phyloP scores from a whole-genome alignment of 352 stramenopile genomes.

The Globisporangium takayamanum region DNA sequence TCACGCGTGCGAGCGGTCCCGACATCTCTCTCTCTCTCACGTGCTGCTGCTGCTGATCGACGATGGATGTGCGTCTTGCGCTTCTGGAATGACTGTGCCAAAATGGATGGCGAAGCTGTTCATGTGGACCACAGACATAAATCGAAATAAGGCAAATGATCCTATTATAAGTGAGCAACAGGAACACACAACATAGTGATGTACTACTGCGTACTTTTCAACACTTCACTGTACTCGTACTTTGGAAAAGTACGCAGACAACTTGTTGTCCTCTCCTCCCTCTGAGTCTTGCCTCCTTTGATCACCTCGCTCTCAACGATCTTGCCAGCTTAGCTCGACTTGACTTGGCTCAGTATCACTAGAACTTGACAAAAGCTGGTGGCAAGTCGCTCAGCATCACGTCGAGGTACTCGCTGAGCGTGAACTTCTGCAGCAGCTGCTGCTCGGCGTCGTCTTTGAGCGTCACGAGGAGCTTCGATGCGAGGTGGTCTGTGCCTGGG shows the following conservation, averaged over 20 bases:
- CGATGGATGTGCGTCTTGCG: constrained; percentile 5
- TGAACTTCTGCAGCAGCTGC: constrained; percentile 40
- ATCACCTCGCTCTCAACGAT: too few relatives aligned
- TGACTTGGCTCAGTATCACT: background rate
- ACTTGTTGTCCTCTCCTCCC: too few relatives aligned
- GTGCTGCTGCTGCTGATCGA: constrained; percentile 9
- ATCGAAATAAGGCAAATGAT: too few relatives aligned
- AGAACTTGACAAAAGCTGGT: constrained; percentile 12
- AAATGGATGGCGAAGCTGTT: background rate
- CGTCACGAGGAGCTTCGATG: constrained; percentile 28
- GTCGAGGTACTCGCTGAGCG: constrained; percentile 44
- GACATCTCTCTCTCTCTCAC: constrained; percentile 38
- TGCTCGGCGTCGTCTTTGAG: constrained; percentile 32
- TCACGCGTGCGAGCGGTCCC: constrained; percentile 70
- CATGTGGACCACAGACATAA: background rate
- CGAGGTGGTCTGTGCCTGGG: constrained; percentile 32
- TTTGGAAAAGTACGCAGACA: too few relatives aligned
- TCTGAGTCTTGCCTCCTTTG: too few relatives aligned
- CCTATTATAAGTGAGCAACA: too few relatives aligned
- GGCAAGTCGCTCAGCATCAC: constrained; percentile 37
- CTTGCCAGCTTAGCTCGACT: too few relatives aligned
- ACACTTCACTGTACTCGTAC: too few relatives aligned
- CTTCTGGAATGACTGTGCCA: background rate
- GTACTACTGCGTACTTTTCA: too few relatives aligned
- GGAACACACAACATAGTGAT: too few relatives aligned